Percentiles rank a stretch among this genome's conserved stretches.
These are phyloP conservation scores for Emmonsiellopsis sp. DNA, from an alignment of 2,329 filamentous ascomycete genomes.

Conservation along the genomic window DNA sequence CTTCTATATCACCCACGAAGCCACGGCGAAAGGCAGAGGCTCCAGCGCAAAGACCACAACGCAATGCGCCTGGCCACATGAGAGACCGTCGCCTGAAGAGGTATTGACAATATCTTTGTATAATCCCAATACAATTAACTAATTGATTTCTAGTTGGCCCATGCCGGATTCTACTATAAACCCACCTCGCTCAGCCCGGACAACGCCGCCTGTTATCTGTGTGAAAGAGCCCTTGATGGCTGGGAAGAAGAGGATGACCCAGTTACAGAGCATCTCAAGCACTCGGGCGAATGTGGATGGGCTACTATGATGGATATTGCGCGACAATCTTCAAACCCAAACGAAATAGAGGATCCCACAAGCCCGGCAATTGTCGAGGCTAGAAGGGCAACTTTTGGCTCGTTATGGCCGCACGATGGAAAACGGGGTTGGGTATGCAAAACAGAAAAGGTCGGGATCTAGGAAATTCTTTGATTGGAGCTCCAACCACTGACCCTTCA, in stretches of 20 bases:
- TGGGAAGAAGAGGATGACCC: constrained; percentile 87
- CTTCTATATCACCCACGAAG: constrained; percentile 56
- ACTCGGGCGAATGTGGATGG: constrained; percentile 78
- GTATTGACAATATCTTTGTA: constrained; percentile 36
- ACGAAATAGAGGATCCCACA: constrained; percentile 60
- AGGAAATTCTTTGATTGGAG: neutral
- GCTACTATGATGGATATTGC: constrained; percentile 61
- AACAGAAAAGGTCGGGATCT: constrained; percentile 60
- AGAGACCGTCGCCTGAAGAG: constrained; percentile 53
- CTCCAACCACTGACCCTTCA: constrained; percentile 7
- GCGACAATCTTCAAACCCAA: constrained; percentile 32
- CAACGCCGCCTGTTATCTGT: constrained; percentile 85
- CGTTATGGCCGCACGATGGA: constrained; percentile 77
- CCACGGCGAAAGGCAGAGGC: constrained; percentile 57
- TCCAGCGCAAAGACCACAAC: constrained; percentile 55
- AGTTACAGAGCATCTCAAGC: constrained; percentile 72
- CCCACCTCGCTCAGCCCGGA: constrained; percentile 68
- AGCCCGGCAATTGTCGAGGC: constrained; percentile 63
- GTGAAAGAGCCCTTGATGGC: constrained; percentile 72
- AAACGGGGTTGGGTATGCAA: constrained; percentile 88
- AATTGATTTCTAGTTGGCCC: constrained; percentile 56
- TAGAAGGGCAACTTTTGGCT: constrained; percentile 72
- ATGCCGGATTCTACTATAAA: constrained; percentile 83
- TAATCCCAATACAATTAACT: constrained; percentile 4
- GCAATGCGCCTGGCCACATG: constrained; percentile 67